These are phyloP conservation scores for Planoprotostelium fungivorum DNA, from an alignment of 78 protist species.

Conservation along the genomic window DNA sequence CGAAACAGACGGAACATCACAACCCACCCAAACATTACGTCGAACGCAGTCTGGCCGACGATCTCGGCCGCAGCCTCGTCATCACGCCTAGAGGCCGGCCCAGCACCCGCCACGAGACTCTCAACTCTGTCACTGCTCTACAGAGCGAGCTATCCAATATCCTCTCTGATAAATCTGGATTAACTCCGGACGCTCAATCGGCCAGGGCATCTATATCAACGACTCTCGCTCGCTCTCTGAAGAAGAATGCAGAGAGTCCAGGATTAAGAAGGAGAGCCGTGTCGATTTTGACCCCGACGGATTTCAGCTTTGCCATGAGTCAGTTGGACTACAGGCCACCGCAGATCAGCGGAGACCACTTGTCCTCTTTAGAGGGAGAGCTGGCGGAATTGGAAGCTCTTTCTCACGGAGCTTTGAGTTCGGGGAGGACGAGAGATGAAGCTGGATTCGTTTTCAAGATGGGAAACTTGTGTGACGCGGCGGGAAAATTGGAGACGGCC, in stretches of 20 bases:
- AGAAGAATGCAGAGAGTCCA: neutral
- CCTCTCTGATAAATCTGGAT: neutral
- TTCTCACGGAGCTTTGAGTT: neutral
- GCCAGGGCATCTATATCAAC: neutral
- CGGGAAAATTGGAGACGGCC: neutral
- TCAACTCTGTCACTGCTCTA: neutral
- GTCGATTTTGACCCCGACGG: neutral
- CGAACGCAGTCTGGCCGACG: neutral
- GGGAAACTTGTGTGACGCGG: neutral
- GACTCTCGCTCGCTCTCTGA: neutral
- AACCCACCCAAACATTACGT: no score
- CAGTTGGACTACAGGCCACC: neutral
- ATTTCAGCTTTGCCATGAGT: neutral
- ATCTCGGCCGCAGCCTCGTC: neutral
- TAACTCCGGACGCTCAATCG: neutral
- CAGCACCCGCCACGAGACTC: neutral
- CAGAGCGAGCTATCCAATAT: neutral
- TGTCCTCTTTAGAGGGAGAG: neutral
- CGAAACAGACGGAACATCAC: no score
- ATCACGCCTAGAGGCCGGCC: neutral
- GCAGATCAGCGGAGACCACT: neutral
- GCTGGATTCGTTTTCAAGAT: neutral
- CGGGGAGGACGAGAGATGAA: neutral
- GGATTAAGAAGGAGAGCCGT: neutral
- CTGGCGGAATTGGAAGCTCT: neutral